These are phyloP conservation scores for Boletus huronensis DNA, from an alignment of 768 basidiomycete genomes.

Conservation along the genomic window DNA sequence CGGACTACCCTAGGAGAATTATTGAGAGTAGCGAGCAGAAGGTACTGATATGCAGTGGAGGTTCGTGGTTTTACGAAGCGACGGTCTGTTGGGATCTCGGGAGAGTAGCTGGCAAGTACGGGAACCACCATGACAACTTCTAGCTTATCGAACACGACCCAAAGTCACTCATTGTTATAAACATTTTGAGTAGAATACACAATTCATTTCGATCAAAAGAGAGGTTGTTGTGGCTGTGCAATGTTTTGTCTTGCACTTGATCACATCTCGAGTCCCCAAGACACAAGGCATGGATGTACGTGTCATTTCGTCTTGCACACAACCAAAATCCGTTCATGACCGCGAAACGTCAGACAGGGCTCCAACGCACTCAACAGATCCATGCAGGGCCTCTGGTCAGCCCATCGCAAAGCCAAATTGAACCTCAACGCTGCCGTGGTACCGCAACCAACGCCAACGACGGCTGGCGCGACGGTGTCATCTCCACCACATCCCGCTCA, in stretches of 20 bases:
- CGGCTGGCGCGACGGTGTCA: conserved; percentile 5
- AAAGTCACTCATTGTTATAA: too few species aligned
- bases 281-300: conserved; percentile 17
- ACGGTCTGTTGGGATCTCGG: too few species aligned
- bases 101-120: too few species aligned
- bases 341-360: conserved; percentile 53
- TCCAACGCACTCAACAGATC: conserved; percentile 73
- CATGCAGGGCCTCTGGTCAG: conserved; percentile 78
- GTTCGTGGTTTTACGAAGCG: too few species aligned
- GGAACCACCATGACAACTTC: too few species aligned
- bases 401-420: conserved; percentile 58
- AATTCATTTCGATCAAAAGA: too few species aligned
- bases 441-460: neutral
- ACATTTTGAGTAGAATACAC: conserved; percentile 35
- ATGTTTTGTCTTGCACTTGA: neutral
- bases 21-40: too few species aligned
- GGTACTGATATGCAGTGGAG: too few species aligned
- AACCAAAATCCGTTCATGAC: conserved; percentile 8
- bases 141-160: too few species aligned
- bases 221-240: neutral
- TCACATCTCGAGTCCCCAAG: neutral
- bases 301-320: neutral
- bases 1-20: too few species aligned
- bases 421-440: conserved; percentile 52
- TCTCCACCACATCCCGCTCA: neutral